Percentiles rank a stretch among this genome's conserved stretches.
These are phyloP conservation scores for Fusarium sp. DNA, from an alignment of 2,329 filamentous ascomycete genomes.

Conservation along the genomic window DNA sequence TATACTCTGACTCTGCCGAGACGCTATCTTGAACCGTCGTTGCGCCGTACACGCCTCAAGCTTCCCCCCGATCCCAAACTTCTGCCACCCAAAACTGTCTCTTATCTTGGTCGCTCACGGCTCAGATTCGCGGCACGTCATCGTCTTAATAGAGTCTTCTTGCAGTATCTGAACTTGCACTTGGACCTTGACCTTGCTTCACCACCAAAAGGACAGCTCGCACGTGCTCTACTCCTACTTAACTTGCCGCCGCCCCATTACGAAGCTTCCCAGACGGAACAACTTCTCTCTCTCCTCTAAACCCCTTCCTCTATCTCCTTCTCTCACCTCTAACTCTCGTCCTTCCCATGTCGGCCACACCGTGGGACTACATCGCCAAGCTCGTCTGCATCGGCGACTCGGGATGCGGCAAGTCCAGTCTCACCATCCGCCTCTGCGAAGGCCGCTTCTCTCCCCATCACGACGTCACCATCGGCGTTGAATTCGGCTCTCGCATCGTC, in stretches of 20 bases:
- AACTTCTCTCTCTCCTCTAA: not conserved
- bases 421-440: conserved; percentile 96
- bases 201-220: conserved; percentile 32
- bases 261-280: conserved; percentile 16
- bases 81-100: conserved; percentile 19
- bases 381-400: conserved; percentile 98
- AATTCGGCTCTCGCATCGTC: conserved; percentile 94
- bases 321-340: conserved; percentile 17
- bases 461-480: conserved; percentile 97
- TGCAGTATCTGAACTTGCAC: conserved; percentile 3
- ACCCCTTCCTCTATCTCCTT: not conserved
- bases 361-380: conserved; percentile 99
- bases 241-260: conserved; percentile 5
- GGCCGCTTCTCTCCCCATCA: conserved; percentile 94
- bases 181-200: conserved; percentile 21
- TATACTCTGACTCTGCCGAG: not conserved
- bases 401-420: conserved; percentile 93
- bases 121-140: conserved; percentile 16
- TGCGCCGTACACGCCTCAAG: conserved; percentile 18
- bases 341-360: conserved; percentile 68
- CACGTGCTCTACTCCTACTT: conserved; percentile 30
- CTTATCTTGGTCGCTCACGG: not conserved
- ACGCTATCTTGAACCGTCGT: conserved; percentile 7
- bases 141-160: not conserved
- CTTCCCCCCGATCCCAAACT: conserved; percentile 23